These are phyloP conservation scores for Decorospora gaudefroyi DNA, from an alignment of 2,329 filamentous ascomycete species.

Conservation along the genomic window DNA sequence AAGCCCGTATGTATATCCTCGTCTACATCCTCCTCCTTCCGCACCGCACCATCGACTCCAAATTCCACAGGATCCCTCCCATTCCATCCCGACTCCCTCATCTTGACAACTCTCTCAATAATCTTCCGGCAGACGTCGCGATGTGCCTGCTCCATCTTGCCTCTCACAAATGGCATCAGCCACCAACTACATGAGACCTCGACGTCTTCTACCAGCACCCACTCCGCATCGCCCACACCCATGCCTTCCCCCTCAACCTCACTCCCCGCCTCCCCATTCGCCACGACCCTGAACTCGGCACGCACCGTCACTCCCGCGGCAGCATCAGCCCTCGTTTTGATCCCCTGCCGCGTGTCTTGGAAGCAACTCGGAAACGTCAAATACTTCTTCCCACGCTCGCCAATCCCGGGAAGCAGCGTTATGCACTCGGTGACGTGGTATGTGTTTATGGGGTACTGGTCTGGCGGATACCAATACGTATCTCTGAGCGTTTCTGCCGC, in stretches of 20 bases:
- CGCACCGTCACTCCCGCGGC: constrained; percentile 36
- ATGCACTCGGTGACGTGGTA: constrained; percentile 43
- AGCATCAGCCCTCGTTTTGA: constrained; percentile 42
- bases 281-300: constrained; percentile 41
- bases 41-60: neutral
- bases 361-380: constrained; percentile 41
- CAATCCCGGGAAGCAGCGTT: constrained; percentile 36
- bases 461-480: constrained; percentile 44
- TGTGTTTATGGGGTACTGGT: constrained; percentile 32
- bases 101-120: constrained; percentile 39
- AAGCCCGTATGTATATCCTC: constrained; percentile 8
- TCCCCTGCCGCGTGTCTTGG: constrained; percentile 40
- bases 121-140: constrained; percentile 41
- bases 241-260: constrained; percentile 42
- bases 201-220: constrained; percentile 45
- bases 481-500: constrained; percentile 42
- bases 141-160: constrained; percentile 43
- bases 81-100: constrained; percentile 12
- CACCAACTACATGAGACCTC: constrained; percentile 42
- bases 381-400: constrained; percentile 38
- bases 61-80: neutral
- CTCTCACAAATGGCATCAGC: constrained; percentile 45
- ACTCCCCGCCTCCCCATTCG: constrained; percentile 26
- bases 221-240: constrained; percentile 40
- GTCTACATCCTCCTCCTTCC: constrained; percentile 21